Conservation (phyloP, 2,329 filamentous ascomycete species). For the Ploettnerulaceae sp. region DNA sequence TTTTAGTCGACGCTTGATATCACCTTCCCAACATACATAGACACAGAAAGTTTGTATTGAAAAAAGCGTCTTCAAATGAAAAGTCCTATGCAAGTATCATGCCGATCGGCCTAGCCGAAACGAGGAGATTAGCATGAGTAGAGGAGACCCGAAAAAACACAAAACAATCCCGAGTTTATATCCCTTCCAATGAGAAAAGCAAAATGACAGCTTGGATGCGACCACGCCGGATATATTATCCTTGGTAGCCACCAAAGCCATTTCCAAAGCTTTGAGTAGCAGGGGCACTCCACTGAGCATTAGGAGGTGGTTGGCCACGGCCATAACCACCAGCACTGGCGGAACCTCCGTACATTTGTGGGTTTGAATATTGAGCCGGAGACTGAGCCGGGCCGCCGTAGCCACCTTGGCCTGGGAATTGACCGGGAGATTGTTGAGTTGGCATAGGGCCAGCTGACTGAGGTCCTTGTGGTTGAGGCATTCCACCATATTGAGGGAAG, state of each 20-base stretch:
- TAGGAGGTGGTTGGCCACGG: slow-evolving; percentile 52
- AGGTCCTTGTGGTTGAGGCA: slow-evolving; percentile 35
- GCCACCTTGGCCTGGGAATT: slow-evolving; percentile 59
- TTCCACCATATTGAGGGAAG: slow-evolving; percentile 92
- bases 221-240: slow-evolving; percentile 36
- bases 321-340: slow-evolving; percentile 81
- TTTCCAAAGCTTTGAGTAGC: slow-evolving; percentile 58
- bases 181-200: slow-evolving; percentile 23
- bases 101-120: slow-evolving; percentile 27
- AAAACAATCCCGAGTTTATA: slow-evolving; percentile 28
- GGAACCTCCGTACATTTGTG: slow-evolving; percentile 68
- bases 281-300: slow-evolving; percentile 43
- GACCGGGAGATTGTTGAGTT: slow-evolving; percentile 38
- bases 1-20: slow-evolving; percentile 29
- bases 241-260: slow-evolving; percentile 59
- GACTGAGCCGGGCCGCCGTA: slow-evolving; percentile 60
- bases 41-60: slow-evolving; percentile 28
- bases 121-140: slow-evolving; percentile 21
- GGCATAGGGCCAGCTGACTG: slow-evolving; percentile 36
- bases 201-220: slow-evolving; percentile 11
- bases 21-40: slow-evolving; percentile 31
- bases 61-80: slow-evolving; percentile 31
- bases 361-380: slow-evolving; percentile 57
- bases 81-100: slow-evolving; percentile 31
- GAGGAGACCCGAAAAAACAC: slow-evolving; percentile 22